phyloP scores from a whole-genome alignment of 345 rosid species.

The Citrus medica region DNA sequence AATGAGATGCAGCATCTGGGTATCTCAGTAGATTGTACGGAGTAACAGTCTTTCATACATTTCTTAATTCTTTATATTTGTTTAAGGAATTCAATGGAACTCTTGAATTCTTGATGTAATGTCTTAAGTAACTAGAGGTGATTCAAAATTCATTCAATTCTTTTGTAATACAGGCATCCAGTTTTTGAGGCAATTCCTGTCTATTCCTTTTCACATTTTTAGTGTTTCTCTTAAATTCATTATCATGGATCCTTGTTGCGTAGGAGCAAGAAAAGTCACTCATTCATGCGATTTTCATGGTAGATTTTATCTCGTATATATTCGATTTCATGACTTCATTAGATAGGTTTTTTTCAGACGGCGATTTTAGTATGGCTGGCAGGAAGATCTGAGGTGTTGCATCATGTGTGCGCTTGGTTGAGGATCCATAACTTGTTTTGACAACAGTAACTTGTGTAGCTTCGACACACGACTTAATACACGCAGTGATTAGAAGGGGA shows the following conservation, averaged over 20 bases:
- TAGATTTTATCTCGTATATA: no score
- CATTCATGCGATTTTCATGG: no score
- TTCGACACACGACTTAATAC: no score
- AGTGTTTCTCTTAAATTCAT: accelerated
- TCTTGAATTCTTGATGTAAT: conserved; percentile 5
- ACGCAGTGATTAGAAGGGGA: no score
- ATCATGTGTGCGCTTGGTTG: accelerated
- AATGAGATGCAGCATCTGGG: background rate
- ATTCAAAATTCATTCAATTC: conserved; percentile 2
- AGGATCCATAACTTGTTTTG: background rate
- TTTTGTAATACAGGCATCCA: background rate
- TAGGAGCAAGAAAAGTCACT: no score
- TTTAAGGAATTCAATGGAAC: conserved; percentile 7
- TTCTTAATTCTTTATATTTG: conserved; percentile 27
- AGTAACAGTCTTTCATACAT: background rate
- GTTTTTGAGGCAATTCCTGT: background rate
- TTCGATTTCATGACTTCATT: no score
- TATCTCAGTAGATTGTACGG: background rate
- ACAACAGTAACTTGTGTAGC: no score
- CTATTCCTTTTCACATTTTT: background rate
- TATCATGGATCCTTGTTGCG: no score
- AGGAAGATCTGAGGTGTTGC: no score
- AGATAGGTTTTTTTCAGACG: no score
- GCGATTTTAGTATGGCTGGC: no score
- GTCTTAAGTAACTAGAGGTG: background rate